Percentiles rank a stretch among this genome's conserved stretches.
Conservation (phyloP, 371 early-diverging fungal species). For the Zychaea mexicana region DNA sequence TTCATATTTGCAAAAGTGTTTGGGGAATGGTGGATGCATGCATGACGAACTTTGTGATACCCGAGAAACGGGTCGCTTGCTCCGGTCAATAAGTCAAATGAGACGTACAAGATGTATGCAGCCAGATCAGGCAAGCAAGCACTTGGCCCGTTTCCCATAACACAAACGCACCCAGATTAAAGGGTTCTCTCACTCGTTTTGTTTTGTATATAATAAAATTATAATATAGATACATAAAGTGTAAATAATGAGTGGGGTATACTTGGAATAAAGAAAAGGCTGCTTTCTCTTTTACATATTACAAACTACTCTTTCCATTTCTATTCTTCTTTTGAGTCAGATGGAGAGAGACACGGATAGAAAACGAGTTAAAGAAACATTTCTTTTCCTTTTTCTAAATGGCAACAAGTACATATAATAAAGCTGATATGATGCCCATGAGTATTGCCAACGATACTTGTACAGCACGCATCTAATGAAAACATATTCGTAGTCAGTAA, state of each 20-base stretch:
- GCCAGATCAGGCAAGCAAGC: background rate
- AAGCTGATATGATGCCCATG: slow-evolving; percentile 20
- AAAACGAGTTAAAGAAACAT: background rate
- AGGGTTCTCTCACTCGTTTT: too few relatives aligned
- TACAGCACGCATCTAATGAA: slow-evolving; percentile 15
- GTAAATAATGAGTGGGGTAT: too few relatives aligned
- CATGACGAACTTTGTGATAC: slow-evolving; percentile 5
- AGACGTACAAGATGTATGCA: background rate
- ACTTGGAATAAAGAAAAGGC: too few relatives aligned
- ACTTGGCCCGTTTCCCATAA: background rate
- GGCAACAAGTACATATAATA: slow-evolving; percentile 22
- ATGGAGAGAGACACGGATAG: too few relatives aligned
- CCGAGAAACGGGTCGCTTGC: background rate
- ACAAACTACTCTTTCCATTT: too few relatives aligned
- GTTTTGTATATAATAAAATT: too few relatives aligned
- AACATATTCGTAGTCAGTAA: too few relatives aligned
- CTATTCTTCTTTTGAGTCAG: too few relatives aligned
- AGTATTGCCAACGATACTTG: slow-evolving; percentile 20
- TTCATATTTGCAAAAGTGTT: too few relatives aligned
- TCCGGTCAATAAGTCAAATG: background rate
- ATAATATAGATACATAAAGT: too few relatives aligned
- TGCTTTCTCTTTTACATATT: too few relatives aligned
- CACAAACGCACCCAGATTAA: background rate
- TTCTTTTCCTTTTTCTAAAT: slow-evolving; percentile 3
- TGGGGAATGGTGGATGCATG: background rate